Base-by-base conservation (phyloP, 306 rosid genomes). In the Casuarina equisetifolia region DNA sequence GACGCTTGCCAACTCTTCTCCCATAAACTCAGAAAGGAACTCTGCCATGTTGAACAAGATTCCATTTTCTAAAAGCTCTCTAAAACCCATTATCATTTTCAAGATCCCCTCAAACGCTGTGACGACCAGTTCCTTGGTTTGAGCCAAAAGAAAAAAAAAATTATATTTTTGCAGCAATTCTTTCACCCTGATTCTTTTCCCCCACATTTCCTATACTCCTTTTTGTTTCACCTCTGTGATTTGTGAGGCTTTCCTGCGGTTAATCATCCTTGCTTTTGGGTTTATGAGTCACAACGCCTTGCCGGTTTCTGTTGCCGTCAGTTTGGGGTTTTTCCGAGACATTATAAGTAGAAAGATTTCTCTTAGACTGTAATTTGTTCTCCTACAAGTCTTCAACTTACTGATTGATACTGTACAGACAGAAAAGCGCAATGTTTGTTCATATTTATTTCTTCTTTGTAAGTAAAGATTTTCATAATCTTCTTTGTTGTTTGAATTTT, bases 1-100 rank as follows among this genome's bases (percentile, higher is more conserved):
- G 98, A 95, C 74, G 97, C 98, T 1, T 95, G 98, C 73, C 79
- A 85, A 35, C 89, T 92, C 57, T 95, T 95, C 80, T 91, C 97
- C 0, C 93, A 80, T 50, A 95, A 91, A 78, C 96, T 95, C 4
- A 83, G 98, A 77, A 92, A 84, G 75, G 98, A 94, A 85, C 97
- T 94, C 76, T 89, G 95, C 80, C 89, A 89, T 49, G 91, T 81
- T 6, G 86, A 90, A 66, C 94, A 89, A 32, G 82, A 86, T 77
- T 82, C 70, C 71, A 78, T 45, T 81, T 76, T 74, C 72, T 35
- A 80, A 43, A 38, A 13, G 20, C 52, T 69, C 9, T 57, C 5
- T 58, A 25, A 64, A 49, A 50, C 35, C 13, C 42, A 6, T 11
- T 54, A 40, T 32, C 6, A 25, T 40, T 72, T 79, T 50, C 17